Conservation (phyloP, 2,329 filamentous ascomycete genomes). For the Cercospora sesami region DNA sequence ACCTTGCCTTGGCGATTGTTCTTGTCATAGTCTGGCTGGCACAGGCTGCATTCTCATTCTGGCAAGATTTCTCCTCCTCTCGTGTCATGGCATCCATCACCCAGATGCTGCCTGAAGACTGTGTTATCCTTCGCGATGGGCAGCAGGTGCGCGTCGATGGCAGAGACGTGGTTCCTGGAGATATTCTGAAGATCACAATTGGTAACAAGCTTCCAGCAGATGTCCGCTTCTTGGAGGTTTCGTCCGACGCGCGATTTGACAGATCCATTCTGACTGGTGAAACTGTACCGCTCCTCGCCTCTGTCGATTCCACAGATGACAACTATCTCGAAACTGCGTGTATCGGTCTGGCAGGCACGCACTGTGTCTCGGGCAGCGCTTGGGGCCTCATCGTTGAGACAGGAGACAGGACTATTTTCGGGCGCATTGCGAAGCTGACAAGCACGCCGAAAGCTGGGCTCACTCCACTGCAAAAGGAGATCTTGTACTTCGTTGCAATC, state of each 20-base stretch:
- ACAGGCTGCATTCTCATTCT: conserved; percentile 59
- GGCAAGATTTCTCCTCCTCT: conserved; percentile 70
- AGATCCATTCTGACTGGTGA: conserved; percentile 69
- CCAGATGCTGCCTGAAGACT: conserved; percentile 75
- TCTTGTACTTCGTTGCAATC: conserved; percentile 69
- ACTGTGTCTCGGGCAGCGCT: conserved; percentile 69
- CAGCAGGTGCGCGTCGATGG: conserved; percentile 40
- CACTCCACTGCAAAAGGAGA: conserved; percentile 70
- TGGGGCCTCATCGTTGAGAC: conserved; percentile 69
- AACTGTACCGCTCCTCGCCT: conserved; percentile 63
- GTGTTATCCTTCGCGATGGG: conserved; percentile 64
- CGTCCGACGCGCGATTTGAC: conserved; percentile 70
- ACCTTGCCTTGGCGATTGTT: conserved; percentile 72
- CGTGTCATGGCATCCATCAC: conserved; percentile 78
- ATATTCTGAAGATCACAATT: conserved; percentile 66
- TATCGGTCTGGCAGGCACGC: conserved; percentile 77
- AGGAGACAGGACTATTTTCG: conserved; percentile 72
- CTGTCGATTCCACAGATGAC: conserved; percentile 65
- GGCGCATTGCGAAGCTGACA: conserved; percentile 69
- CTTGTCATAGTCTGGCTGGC: conserved; percentile 66
- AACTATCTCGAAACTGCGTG: conserved; percentile 77
- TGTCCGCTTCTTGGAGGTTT: conserved; percentile 67
- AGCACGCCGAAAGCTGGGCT: conserved; percentile 66
- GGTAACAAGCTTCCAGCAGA: conserved; percentile 76
- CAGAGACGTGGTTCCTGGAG: conserved; percentile 67